Percentiles rank a stretch among this genome's conserved stretches.
phyloP scores from a whole-genome alignment of 2,329 filamentous ascomycete genomes.

The Aspergillus aculeatus region DNA sequence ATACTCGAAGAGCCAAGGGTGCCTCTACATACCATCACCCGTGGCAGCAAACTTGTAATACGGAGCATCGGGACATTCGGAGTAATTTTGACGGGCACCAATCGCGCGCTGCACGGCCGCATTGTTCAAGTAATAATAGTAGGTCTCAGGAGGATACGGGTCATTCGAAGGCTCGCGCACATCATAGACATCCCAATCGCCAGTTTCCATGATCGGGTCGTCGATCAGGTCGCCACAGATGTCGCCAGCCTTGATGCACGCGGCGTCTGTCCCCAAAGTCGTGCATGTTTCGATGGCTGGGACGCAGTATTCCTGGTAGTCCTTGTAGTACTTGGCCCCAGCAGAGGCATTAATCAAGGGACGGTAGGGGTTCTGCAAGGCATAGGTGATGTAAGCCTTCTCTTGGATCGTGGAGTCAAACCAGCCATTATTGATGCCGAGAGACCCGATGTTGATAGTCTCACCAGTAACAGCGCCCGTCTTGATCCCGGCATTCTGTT shows the following conservation, averaged over 20 bases:
- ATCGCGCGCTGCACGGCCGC: constrained; percentile 44
- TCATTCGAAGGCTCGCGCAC: constrained; percentile 42
- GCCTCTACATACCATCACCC: constrained; percentile 38
- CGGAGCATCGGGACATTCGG: constrained; percentile 42
- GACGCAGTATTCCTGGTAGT: constrained; percentile 38
- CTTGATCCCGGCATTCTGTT: constrained; percentile 36
- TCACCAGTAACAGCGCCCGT: constrained; percentile 43
- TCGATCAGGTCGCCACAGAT: constrained; percentile 42
- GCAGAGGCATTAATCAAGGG: constrained; percentile 39
- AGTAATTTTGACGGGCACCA: constrained; percentile 45
- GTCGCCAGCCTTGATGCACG: constrained; percentile 34
- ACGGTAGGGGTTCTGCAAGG: constrained; percentile 49
- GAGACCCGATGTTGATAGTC: constrained; percentile 52
- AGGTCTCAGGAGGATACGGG: constrained; percentile 42
- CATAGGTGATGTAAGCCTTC: constrained; percentile 46
- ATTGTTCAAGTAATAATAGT: constrained; percentile 42
- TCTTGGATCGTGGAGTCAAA: constrained; percentile 50
- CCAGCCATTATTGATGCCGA: constrained; percentile 60
- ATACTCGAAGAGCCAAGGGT: too few species aligned
- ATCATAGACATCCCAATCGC: constrained; percentile 46
- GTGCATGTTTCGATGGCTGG: constrained; percentile 43
- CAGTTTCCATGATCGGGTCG: constrained; percentile 26
- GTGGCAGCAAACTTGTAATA: constrained; percentile 42
- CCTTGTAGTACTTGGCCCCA: constrained; percentile 30
- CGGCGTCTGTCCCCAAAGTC: constrained; percentile 27